Evolutionary conservation across 495 filamentous ascomycete species (phyloP).

Genomic region (Neurospora sp.): DNA sequence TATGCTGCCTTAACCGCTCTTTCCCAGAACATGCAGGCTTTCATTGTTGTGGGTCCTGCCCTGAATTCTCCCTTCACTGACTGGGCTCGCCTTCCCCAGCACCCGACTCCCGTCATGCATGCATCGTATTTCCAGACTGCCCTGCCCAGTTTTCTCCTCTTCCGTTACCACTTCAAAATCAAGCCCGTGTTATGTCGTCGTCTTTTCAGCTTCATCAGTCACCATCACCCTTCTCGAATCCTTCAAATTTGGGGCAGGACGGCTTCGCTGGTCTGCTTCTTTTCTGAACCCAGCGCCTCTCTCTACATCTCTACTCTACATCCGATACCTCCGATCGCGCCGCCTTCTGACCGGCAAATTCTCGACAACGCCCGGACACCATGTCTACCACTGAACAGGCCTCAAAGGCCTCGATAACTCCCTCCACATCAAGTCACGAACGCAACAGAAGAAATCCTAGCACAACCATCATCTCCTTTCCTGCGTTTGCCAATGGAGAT

Average conservation of each 20-base stretch:
- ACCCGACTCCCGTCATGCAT: not conserved
- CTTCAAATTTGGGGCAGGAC: too few relatives aligned
- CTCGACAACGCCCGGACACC: not conserved
- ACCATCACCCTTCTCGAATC: not conserved
- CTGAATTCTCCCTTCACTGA: not conserved
- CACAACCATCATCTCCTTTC: not conserved
- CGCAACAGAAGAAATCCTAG: not conserved
- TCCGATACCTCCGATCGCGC: not conserved
- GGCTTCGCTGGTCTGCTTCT: not conserved
- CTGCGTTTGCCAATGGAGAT: not conserved
- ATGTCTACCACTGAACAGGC: not conserved
- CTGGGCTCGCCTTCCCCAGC: not conserved
- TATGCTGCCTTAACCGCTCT: not conserved
- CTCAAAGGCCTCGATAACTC: not conserved
- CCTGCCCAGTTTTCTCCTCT: not conserved
- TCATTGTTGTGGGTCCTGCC: not conserved
- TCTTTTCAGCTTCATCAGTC: not conserved
- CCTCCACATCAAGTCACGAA: not conserved
- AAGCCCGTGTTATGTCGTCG: not conserved
- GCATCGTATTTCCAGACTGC: not conserved
- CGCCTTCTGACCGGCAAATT: not conserved
- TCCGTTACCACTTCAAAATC: not conserved
- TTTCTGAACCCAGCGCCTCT: not conserved
- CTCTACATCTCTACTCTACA: not conserved
- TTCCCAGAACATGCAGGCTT: not conserved